A percentile compares a stretch with the other conserved stretches of the same genome.
Evolutionary conservation across 140 eudicot species (phyloP).

Genomic region (Ambrosia hybrid): DNA sequence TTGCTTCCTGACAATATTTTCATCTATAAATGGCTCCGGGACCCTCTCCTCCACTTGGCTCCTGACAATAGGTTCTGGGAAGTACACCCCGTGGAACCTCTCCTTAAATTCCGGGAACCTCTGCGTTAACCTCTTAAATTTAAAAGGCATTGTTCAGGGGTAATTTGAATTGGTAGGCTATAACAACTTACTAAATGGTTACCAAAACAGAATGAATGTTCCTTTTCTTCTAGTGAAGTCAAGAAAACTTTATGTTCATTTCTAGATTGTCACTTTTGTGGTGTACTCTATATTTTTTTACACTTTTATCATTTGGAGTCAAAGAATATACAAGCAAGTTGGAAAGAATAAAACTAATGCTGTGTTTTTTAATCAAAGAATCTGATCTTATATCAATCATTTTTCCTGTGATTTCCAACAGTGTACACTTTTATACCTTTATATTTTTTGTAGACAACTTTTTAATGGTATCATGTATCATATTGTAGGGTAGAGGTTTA

Average conservation of each 20-base stretch:
- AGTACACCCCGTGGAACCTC: no score
- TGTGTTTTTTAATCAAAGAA: constrained; percentile 1
- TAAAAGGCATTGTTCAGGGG: not conserved
- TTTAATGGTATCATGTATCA: no score
- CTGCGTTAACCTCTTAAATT: no score
- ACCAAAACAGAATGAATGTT: not conserved
- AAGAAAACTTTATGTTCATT: constrained; percentile 22
- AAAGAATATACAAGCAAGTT: constrained; percentile 26
- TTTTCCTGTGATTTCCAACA: no score
- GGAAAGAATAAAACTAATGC: constrained; percentile 1
- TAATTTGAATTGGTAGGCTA: constrained; percentile 7
- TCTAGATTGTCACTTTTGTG: constrained; percentile 36
- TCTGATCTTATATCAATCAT: no score
- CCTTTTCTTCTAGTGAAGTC: constrained; percentile 46
- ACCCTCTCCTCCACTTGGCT: no score
- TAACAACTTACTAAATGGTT: constrained; percentile 30
- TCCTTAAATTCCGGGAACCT: no score
- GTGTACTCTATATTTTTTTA: constrained; percentile 31
- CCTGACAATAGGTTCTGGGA: no score
- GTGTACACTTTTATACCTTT: no score
- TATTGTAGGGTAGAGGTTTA: no score
- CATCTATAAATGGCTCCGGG: not conserved
- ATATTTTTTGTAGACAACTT: no score
- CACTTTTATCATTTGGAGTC: constrained; percentile 25
- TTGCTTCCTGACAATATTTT: constrained; percentile 45